Base-by-base conservation (phyloP, 257 asterid genomes). In the Solanum virginianum region DNA sequence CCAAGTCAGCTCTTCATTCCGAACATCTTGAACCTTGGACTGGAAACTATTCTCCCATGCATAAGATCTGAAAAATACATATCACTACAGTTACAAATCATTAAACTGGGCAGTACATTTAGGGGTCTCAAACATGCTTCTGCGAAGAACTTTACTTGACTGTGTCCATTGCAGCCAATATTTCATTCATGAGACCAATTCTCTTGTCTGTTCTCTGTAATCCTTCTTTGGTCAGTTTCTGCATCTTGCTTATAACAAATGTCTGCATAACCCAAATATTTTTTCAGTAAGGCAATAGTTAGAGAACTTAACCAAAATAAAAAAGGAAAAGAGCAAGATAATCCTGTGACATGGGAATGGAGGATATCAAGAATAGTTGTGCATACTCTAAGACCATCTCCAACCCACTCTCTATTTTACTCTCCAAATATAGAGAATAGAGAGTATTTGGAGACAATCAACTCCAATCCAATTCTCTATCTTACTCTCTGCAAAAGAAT, bases 101-200 rank as follows among this genome's bases (percentile, higher is more conserved):
- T 79, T 70, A 16, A 63, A 65, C 71, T 65, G 41, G 62, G 14
- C 29, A 13, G 54, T 49, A 75, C 18, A 51, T 24, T 74, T 51
- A 77, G 65, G 65, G 17, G 26, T 53, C 26, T 6, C 65, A 86
- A 24, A 80, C 32, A 59, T 62, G 87, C 80, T 66, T 62, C 49
- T 18, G 81, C 7, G 14, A 59, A 81, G 72, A 87, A 82, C 82
- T 89, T 49, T 93, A 96, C 99, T 96, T 96, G 80, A 70, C 98
- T 55, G 96, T 92, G 91, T 96, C 99, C 99, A 96, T 96, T 85
- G 98, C 99, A 88, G 98, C 97, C 94, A 96, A 91, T 87, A 96
- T 90, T 90, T 96, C 99, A 92, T 96, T 96, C 97, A 94, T 93
- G 79, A 96, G 96, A 65, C 99, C 98, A 86, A 96, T 93, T 91